Evolutionary conservation across 345 rosid species (phyloP).

Genomic region (Linum tenue): DNA sequence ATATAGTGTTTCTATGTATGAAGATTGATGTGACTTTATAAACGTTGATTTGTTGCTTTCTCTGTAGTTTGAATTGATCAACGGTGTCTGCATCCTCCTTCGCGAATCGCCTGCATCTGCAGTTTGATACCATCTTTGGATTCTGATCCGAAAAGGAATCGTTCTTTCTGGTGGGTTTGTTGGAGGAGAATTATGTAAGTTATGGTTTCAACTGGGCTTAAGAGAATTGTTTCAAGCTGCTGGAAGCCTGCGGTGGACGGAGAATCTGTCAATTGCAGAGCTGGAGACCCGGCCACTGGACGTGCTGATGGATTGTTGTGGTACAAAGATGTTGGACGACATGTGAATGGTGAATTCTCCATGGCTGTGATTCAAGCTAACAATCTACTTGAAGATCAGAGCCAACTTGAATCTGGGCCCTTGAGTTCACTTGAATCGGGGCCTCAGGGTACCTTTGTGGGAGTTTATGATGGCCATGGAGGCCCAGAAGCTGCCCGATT

Average conservation of each 20-base stretch:
- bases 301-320: conserved; percentile 2
- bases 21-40: too few relatives aligned
- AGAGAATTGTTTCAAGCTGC: background rate
- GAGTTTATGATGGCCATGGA: conserved; percentile 5
- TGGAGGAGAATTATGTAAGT: background rate
- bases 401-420: conserved; percentile 1
- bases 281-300: background rate
- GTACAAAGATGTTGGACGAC: background rate
- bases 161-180: background rate
- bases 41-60: too few relatives aligned
- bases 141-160: background rate
- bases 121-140: too few relatives aligned
- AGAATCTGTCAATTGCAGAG: background rate
- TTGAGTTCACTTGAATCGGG: conserved; percentile 3
- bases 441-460: conserved; percentile 5
- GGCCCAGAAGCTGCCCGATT: conserved; percentile 6
- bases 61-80: background rate
- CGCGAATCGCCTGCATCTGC: too few relatives aligned
- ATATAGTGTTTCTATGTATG: too few relatives aligned
- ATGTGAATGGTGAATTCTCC: conserved; percentile 5
- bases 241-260: conserved; percentile 2
- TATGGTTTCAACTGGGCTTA: background rate
- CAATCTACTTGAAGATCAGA: background rate
- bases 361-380: conserved; percentile 5
- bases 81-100: background rate